Percentiles rank a stretch among this genome's conserved stretches.
Evolutionary conservation across 1,139 yeast species (phyloP).

Genomic region (Waltiozyma sp.): DNA sequence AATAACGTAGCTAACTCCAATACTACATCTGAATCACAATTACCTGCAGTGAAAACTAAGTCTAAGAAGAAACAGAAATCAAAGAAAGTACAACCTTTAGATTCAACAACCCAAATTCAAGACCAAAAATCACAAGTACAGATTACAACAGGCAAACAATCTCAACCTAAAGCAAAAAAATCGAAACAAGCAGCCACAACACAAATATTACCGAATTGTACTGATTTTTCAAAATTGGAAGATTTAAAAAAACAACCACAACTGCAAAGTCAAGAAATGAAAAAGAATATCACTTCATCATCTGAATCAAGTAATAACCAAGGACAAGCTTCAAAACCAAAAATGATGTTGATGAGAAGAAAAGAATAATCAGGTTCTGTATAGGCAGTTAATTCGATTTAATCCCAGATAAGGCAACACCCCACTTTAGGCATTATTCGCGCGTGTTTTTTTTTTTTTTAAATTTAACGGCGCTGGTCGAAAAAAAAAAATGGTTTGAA

Average conservation of each 20-base stretch:
- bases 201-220: background rate
- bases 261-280: too few relatives aligned
- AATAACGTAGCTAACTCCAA: background rate
- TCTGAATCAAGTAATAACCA: background rate
- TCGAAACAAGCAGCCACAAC: background rate
- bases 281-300: too few relatives aligned
- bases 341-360: background rate
- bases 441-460: too few relatives aligned
- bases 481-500: too few relatives aligned
- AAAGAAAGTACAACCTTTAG: background rate
- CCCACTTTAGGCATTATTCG: too few relatives aligned
- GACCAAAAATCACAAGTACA: background rate
- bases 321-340: background rate
- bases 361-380: background rate
- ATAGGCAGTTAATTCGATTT: too few relatives aligned
- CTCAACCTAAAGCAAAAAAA: constrained; percentile 4
- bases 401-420: too few relatives aligned
- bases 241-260: background rate
- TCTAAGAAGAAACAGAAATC: background rate
- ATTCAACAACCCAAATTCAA: background rate
- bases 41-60: background rate
- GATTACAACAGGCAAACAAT: background rate
- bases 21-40: background rate
- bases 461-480: too few relatives aligned
- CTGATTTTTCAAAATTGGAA: background rate